Evolutionary conservation across 2,329 filamentous ascomycete species (phyloP).

Genomic region (Penicillium aurantiogriseum): DNA sequence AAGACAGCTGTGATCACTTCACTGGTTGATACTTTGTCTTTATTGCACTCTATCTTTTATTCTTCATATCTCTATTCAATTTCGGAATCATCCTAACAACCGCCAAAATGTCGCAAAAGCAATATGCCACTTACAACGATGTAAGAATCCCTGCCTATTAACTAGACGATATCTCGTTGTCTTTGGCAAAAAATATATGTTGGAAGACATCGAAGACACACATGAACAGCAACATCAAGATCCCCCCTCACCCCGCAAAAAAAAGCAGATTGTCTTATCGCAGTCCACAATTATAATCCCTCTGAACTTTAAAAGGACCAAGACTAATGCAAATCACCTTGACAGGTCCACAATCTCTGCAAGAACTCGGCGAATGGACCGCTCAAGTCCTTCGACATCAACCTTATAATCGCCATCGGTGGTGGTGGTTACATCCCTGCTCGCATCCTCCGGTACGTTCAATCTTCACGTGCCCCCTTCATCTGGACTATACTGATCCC

Average conservation of each 20-base stretch:
- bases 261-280: conserved; percentile 2
- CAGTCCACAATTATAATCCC: conserved; percentile 1
- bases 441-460: conserved; percentile 74
- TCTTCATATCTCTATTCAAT: not conserved
- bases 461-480: not conserved
- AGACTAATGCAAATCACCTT: conserved; percentile 12
- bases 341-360: conserved; percentile 94
- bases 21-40: not conserved
- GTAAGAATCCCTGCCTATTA: conserved; percentile 49
- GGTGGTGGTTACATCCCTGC: conserved; percentile 96
- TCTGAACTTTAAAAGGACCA: not conserved
- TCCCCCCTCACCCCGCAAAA: conserved; percentile 7
- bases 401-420: conserved; percentile 92
- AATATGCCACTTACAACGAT: conserved; percentile 91
- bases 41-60: not conserved
- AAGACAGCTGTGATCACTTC: not conserved
- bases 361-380: conserved; percentile 62
- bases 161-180: not conserved
- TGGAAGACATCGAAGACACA: not conserved
- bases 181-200: not conserved
- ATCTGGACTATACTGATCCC: not conserved
- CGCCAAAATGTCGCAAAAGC: conserved; percentile 72
- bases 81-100: not conserved
- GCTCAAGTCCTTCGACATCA: not conserved
- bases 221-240: not conserved